A percentile compares a stretch with the other conserved stretches of the same genome.
Evolutionary conservation across 73 alveolate species (phyloP).

Genomic region (Paramecium bursaria): DNA sequence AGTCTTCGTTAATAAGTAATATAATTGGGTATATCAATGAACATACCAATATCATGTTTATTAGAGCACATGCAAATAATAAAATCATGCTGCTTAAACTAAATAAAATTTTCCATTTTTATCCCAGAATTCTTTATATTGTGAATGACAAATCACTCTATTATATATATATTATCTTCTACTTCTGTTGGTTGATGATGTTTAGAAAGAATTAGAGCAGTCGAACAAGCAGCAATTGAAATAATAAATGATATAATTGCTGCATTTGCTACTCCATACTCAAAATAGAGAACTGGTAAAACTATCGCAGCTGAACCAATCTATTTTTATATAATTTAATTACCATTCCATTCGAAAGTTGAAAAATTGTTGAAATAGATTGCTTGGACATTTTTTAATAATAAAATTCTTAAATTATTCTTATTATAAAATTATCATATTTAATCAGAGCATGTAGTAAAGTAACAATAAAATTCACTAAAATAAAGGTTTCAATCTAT

Average conservation of each 20-base stretch:
- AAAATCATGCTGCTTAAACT: neutral
- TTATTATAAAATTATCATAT: too few species aligned
- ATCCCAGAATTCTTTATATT: slow-evolving; percentile 22
- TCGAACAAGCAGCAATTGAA: neutral
- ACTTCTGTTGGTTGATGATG: slow-evolving; percentile 18
- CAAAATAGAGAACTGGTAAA: slow-evolving; percentile 18
- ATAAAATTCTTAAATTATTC: too few species aligned
- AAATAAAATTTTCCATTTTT: neutral
- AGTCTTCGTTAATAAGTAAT: neutral
- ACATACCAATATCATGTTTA: slow-evolving; percentile 5
- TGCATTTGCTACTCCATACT: slow-evolving; percentile 28
- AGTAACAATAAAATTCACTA: too few species aligned
- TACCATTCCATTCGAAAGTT: slow-evolving; percentile 62
- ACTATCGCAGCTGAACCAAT: slow-evolving; percentile 54
- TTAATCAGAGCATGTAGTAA: too few species aligned
- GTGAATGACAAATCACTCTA: slow-evolving; percentile 24
- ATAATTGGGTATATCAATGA: slow-evolving; percentile 28
- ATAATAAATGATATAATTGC: neutral
- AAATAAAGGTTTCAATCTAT: too few species aligned
- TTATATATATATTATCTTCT: neutral
- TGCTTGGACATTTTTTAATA: too few species aligned
- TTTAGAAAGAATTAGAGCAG: slow-evolving; percentile 10
- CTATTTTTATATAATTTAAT: neutral
- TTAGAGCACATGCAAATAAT: slow-evolving; percentile 33
- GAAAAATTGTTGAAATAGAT: too few species aligned